Evolutionary conservation across 2,329 filamentous ascomycete species (phyloP).

Genomic region (Fusarium sp.): DNA sequence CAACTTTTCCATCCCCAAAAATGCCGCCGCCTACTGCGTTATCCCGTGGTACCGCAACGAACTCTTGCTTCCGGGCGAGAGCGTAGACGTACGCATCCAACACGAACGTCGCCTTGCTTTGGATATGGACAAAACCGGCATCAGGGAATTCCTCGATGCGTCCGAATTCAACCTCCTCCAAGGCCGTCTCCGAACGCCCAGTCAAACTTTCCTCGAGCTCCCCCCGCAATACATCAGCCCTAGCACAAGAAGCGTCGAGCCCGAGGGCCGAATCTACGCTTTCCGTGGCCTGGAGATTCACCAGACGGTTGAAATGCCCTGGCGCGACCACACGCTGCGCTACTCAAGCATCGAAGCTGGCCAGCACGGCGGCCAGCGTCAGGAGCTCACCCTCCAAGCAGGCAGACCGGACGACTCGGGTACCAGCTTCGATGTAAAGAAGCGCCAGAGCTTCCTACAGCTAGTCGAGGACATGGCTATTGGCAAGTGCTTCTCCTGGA

Average conservation of each 20-base stretch:
- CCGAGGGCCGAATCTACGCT: slow-evolving; percentile 48
- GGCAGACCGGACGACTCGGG: background rate
- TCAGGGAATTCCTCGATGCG: slow-evolving; percentile 58
- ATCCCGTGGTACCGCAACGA: slow-evolving; percentile 51
- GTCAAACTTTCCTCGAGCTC: slow-evolving; percentile 28
- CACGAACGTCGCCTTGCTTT: slow-evolving; percentile 54
- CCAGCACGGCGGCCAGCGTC: slow-evolving; percentile 62
- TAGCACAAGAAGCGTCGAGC: background rate
- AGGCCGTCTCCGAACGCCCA: slow-evolving; percentile 56
- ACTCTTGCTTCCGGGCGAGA: slow-evolving; percentile 58
- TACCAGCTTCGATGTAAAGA: background rate
- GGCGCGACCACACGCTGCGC: slow-evolving; percentile 58
- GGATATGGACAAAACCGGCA: slow-evolving; percentile 46
- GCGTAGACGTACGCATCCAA: slow-evolving; percentile 62
- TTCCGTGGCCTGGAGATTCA: slow-evolving; percentile 67
- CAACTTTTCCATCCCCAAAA: slow-evolving; percentile 44
- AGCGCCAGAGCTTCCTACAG: slow-evolving; percentile 39
- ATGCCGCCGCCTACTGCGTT: slow-evolving; percentile 49
- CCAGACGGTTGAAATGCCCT: slow-evolving; percentile 56
- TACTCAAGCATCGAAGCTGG: slow-evolving; percentile 66
- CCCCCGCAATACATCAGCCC: slow-evolving; percentile 17
- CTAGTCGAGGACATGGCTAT: slow-evolving; percentile 46
- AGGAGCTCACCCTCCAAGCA: slow-evolving; percentile 58
- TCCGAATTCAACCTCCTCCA: slow-evolving; percentile 59
- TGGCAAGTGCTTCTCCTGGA: slow-evolving; percentile 51